Percentiles rank a stretch among this genome's conserved stretches.
These are phyloP conservation scores for Marchantia polymorpha DNA, from an alignment of 225 moss, liverwort and hornwort species.

Conservation along the genomic window DNA sequence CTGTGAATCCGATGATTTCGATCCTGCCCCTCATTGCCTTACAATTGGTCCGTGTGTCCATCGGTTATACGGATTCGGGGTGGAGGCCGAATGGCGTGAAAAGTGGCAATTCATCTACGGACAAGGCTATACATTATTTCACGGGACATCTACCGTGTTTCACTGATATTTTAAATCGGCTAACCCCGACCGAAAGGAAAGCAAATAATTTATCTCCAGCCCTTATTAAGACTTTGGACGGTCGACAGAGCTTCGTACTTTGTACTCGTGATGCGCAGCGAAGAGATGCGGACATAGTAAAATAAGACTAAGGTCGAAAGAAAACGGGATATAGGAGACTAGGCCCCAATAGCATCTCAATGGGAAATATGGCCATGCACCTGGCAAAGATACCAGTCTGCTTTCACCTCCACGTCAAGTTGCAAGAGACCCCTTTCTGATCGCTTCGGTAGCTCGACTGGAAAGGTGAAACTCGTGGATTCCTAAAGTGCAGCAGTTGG, in stretches of 20 bases:
- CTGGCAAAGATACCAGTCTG: not conserved
- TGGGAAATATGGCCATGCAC: too few species aligned
- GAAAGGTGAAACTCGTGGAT: constrained; percentile 3
- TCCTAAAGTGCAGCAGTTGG: constrained; percentile 1
- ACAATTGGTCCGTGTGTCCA: not conserved
- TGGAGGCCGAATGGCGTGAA: not conserved
- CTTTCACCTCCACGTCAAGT: not conserved
- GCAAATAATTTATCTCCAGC: not conserved
- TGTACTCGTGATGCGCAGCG: too few species aligned
- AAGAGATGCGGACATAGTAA: too few species aligned
- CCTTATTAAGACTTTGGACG: not conserved
- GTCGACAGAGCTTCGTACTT: not conserved
- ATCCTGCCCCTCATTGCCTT: not conserved
- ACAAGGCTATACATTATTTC: not conserved
- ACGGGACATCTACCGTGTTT: not conserved
- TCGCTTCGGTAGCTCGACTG: not conserved
- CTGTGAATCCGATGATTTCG: not conserved
- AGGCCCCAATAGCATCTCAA: too few species aligned
- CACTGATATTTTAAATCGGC: not conserved
- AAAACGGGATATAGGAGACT: too few species aligned
- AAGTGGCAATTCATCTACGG: not conserved
- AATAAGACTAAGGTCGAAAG: too few species aligned
- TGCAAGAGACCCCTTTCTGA: not conserved
- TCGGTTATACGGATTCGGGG: not conserved
- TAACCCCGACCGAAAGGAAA: not conserved